Evolutionary conservation across 352 stramenopile genomes (phyloP), one percentile per base, ranked within the genome.

Genomic region (Globisporangium cystogenes): DNA sequence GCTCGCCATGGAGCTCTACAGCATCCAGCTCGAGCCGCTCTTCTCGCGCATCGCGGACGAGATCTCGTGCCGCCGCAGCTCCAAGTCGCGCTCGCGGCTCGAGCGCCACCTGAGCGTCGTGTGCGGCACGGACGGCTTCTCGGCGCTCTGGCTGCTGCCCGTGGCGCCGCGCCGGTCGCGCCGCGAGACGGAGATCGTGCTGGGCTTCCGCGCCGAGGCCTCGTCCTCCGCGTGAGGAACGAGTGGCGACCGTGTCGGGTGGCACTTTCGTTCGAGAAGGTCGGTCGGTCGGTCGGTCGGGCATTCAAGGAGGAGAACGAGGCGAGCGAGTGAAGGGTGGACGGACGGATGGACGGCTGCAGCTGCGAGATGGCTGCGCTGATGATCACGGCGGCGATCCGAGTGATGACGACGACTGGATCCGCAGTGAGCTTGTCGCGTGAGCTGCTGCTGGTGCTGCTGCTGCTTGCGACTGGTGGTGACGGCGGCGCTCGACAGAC

Each of bases 1-100:
- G 81, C 59, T 91, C 20, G 61, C 31, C 29, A 90, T 94, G 81
- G 84, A 94, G 60, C 52, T 92, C 51, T 86, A 76, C 57, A 86
- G 74, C 64, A 88, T 88, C 62, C 70, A 79, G 62, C 63, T 82
- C 27, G 77, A 88, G 54, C 62, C 71, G 36, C 48, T 78, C 3
- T 81, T 79, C 44, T 61, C 65, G 39, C 21, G 68, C 58, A 87
- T 90, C 53, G 64, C 72, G 27, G 67, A 86, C 35, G 74, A 86
- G 49, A 60, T 83, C 12, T 67, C 76, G 20, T 68, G 68, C 21
- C 74, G 78, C 20, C 70, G 61, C 14, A 68, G 72, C 14, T 80
- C 71, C 68, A 88, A 86, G 60, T 88, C 75, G 4, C 66, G 55
- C 35, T 87, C 79, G 46, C 72, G 57, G 12, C 39, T 86, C 18